Base-by-base conservation (phyloP, 805 yeast genomes). In the Schizosaccharomyces octosporus region DNA sequence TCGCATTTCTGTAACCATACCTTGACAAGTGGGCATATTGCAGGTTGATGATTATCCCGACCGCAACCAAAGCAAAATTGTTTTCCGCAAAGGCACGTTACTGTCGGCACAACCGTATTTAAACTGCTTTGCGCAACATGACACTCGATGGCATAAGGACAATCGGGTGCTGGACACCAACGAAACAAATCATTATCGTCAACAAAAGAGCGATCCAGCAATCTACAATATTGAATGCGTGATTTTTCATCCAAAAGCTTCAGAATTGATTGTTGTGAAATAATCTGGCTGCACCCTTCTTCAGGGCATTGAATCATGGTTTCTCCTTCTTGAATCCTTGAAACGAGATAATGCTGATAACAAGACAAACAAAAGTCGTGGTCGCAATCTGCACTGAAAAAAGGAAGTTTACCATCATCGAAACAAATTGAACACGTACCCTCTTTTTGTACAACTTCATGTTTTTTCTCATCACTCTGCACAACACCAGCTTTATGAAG, bases 101-200 rank as follows among this genome's bases (percentile, higher is more conserved):
- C 96, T 6, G 81, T 76, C 2, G 95, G 90, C 1, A 85, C 75
- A 9, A 29, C 62, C 13, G 65, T n/a, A n/a, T 65, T 61, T 39
- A 64, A 66, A 48, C 64, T 69, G 21, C 61, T 55, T 48, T 48
- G 67, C 64, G 63, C 66, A 61, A 66, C 72, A 15, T 66, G 64
- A 45, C 76, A 68, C 63, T 76, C 77, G 42, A 87, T 76, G 29
- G 86, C 76, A 57, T 77, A 72, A 55, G 76, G 74, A 69, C 96
- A 85, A 68, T 85, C 95, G 0, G 89, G 83, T 0, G 85, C 83
- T 0, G 96, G 95, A 70, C 97, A 89, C 84, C 87, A 83, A 65
- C 78, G 79, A 66, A 76, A 75, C 67, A 61, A 75, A 57, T 73
- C 69, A 63, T 78, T 76, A 59, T 77, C 74, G 17, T 78, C 78